Base-by-base conservation (phyloP, 345 rosid genomes). In the Ceriops decandra region DNA sequence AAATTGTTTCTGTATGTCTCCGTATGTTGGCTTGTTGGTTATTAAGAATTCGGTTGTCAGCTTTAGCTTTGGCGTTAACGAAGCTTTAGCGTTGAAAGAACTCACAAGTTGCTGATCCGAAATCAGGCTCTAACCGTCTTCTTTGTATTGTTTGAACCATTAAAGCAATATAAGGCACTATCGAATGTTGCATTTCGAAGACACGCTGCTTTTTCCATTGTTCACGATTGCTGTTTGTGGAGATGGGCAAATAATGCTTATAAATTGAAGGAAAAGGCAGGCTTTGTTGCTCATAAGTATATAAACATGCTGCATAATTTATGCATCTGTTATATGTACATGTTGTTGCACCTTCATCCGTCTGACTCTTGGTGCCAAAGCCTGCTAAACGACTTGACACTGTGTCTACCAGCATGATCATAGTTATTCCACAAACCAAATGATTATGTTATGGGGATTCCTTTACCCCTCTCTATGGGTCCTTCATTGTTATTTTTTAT, bases 371-470 rank as follows among this genome's bases (percentile, higher is more conserved):
- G 68, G 57, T 47, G 60, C 68, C 54, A 71, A 66, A 64, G n/a
- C 47, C 13, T 49, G 38, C 16, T 22, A 31, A 42, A 57, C 53
- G 52, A 20, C 70, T 58, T 52, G 69, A 42, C 72, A 56, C 72
- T 68, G 64, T 62, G 60, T 62, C 9, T 63, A 54, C 15, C 35
- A 24, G 52, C 36, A 69, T 38, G 61, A 70, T 47, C 58, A 46
- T 32, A 30, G 27, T 66, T 46, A 65, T 70, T 70, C 75, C 57
- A 38, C 57, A 54, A 60, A 59, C 68, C 63, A 38, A 76, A 76
- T 76, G 75, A 70, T 76, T 76, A 60, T 32, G 75, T 28, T 54
- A 16, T 24, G 62, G 68, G 61, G 62, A 60, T 6, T 35, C 13
- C 28, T 36, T 70, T 66, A 13, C 54, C 30, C 36, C 72, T 75